A percentile compares a stretch with the other conserved stretches of the same genome.
Evolutionary conservation across 140 eudicot species (phyloP).

Genomic region (Erigeron philadelphicus): DNA sequence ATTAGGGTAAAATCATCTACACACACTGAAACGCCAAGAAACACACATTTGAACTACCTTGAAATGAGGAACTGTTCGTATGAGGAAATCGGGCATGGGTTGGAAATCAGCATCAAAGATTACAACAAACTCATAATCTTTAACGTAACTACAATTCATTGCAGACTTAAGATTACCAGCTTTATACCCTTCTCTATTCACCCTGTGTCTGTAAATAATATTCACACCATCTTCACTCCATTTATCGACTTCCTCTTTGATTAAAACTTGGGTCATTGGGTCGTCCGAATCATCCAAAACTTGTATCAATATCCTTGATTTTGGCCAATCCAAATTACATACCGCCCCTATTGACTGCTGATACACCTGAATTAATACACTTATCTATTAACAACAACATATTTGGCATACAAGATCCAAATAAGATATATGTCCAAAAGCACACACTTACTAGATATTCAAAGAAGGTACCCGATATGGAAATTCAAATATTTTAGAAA

Average conservation of each 20-base stretch:
- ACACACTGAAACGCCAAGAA: not conserved
- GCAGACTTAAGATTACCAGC: constrained; percentile 95
- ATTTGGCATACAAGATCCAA: too few relatives aligned
- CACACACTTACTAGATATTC: too few relatives aligned
- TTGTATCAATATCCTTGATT: constrained; percentile 77
- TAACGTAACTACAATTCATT: constrained; percentile 84
- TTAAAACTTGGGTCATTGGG: constrained; percentile 52
- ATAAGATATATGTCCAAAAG: too few relatives aligned
- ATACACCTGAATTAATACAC: constrained; percentile 20
- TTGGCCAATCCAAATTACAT: constrained; percentile 83
- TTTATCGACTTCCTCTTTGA: constrained; percentile 68
- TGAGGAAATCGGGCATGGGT: constrained; percentile 78
- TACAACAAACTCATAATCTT: constrained; percentile 87
- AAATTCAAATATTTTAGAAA: too few relatives aligned
- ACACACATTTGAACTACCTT: constrained; percentile 41
- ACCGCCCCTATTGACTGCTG: constrained; percentile 82
- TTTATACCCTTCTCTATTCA: constrained; percentile 80
- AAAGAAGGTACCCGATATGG: too few relatives aligned
- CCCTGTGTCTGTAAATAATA: constrained; percentile 81
- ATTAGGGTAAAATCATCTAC: too few relatives aligned
- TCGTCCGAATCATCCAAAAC: constrained; percentile 85
- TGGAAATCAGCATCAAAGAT: constrained; percentile 93
- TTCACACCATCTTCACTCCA: constrained; percentile 81
- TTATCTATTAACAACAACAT: too few relatives aligned
- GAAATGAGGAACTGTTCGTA: constrained; percentile 76